Conservation (phyloP, 352 stramenopile species). For the Pythium utonaiense region DNA sequence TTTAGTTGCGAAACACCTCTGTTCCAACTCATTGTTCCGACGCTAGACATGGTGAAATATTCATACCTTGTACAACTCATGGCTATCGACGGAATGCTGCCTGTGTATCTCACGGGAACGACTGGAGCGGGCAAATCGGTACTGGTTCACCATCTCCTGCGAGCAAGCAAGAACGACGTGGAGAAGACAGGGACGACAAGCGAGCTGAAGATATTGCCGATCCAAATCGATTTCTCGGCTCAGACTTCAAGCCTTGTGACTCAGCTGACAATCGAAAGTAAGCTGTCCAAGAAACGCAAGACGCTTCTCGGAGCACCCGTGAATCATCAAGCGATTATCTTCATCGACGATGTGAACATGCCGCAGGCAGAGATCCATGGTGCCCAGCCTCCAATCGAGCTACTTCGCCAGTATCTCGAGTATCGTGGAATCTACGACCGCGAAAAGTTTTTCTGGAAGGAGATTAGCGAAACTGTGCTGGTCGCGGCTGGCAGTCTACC, state of each 20-base stretch:
- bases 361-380: conserved; percentile 69
- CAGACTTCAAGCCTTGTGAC: conserved; percentile 80
- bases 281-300: conserved; percentile 90
- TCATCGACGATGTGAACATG: conserved; percentile 93
- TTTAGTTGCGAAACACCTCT: conserved; percentile 26
- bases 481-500: conserved; percentile 58
- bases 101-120: conserved; percentile 85
- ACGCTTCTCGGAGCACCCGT: conserved; percentile 86
- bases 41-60: conserved; percentile 61
- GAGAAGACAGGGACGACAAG: conserved; percentile 12
- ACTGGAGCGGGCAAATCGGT: conserved; percentile 89
- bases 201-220: conserved; percentile 32
- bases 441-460: conserved; percentile 84
- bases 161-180: conserved; percentile 9
- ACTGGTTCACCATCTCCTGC: conserved; percentile 70
- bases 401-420: conserved; percentile 71
- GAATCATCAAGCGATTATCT: conserved; percentile 63
- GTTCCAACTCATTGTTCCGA: conserved; percentile 66
- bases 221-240: conserved; percentile 83
- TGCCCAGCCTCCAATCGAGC: conserved; percentile 71
- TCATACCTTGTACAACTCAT: conserved; percentile 54
- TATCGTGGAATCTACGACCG: conserved; percentile 76
- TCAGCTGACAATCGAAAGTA: conserved; percentile 87
- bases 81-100: conserved; percentile 50
- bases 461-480: conserved; percentile 62